Percentiles rank a stretch among this genome's conserved stretches.
These are phyloP conservation scores for Xylariomycetidae sp. DNA, from an alignment of 2,329 filamentous ascomycete genomes.

Conservation along the genomic window DNA sequence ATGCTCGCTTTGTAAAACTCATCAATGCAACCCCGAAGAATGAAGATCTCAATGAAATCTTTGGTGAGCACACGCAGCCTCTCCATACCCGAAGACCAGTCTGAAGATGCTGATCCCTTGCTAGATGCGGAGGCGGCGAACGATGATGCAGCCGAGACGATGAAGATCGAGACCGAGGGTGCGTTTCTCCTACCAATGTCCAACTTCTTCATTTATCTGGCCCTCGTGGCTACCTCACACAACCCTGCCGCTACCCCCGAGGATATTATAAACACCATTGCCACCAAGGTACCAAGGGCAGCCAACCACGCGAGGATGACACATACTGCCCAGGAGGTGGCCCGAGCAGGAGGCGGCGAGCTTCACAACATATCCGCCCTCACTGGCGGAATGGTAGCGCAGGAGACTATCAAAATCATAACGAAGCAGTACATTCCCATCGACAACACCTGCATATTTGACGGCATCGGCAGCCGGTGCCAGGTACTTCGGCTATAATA, in stretches of 20 bases:
- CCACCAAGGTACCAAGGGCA: slow-evolving; percentile 40
- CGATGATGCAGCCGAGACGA: slow-evolving; percentile 46
- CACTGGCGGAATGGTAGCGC: slow-evolving; percentile 88
- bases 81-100: no score
- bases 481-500: slow-evolving; percentile 51
- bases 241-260: slow-evolving; percentile 39
- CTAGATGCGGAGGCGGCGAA: slow-evolving; percentile 50
- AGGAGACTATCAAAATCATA: slow-evolving; percentile 90
- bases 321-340: slow-evolving; percentile 60
- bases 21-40: slow-evolving; percentile 53
- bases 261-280: slow-evolving; percentile 48
- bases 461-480: slow-evolving; percentile 60
- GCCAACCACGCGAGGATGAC: slow-evolving; percentile 44
- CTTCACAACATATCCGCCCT: slow-evolving; percentile 88
- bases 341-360: slow-evolving; percentile 76
- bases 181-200: slow-evolving; percentile 46
- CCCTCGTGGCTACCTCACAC: slow-evolving; percentile 52
- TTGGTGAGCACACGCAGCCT: no score
- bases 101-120: no score
- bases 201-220: slow-evolving; percentile 65
- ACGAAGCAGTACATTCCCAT: slow-evolving; percentile 69
- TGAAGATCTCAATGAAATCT: slow-evolving; percentile 46
- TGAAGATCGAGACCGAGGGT: slow-evolving; percentile 28
- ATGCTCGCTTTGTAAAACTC: slow-evolving; percentile 87
- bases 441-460: slow-evolving; percentile 67